phyloP scores from a whole-genome alignment of 805 yeast genomes.

The Saccharomycopsis microspora region DNA sequence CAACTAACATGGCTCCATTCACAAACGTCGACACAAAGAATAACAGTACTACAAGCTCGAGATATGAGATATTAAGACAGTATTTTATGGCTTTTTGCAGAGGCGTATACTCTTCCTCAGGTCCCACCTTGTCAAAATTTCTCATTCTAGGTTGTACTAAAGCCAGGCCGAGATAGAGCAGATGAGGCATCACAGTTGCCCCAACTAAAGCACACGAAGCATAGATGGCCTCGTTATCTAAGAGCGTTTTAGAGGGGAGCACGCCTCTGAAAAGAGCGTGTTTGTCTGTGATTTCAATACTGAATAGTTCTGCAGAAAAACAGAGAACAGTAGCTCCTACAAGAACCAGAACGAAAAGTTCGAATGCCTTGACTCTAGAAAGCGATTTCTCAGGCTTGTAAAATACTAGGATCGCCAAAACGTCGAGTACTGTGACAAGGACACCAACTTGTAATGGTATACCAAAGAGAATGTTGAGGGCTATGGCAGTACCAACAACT shows the following conservation, averaged over 20 bases:
- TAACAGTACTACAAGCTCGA: slow-evolving; percentile 60
- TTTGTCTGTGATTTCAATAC: slow-evolving; percentile 37
- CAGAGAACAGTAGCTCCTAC: slow-evolving; percentile 72
- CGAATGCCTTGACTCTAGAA: slow-evolving; percentile 62
- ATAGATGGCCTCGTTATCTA: slow-evolving; percentile 54
- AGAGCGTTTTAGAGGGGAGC: slow-evolving; percentile 30
- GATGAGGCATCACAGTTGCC: slow-evolving; percentile 93
- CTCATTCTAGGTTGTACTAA: slow-evolving; percentile 74
- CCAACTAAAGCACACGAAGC: slow-evolving; percentile 76
- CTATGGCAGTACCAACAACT: slow-evolving; percentile 87
- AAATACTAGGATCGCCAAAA: slow-evolving; percentile 66
- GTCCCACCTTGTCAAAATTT: slow-evolving; percentile 54
- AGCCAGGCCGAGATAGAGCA: slow-evolving; percentile 75
- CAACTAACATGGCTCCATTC: slow-evolving; percentile 72
- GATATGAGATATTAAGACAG: slow-evolving; percentile 63
- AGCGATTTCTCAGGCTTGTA: slow-evolving; percentile 71
- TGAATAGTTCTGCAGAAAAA: slow-evolving; percentile 55
- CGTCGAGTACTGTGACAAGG: slow-evolving; percentile 68
- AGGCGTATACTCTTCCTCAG: slow-evolving; percentile 41
- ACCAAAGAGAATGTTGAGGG: slow-evolving; percentile 62
- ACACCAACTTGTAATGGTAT: slow-evolving; percentile 76
- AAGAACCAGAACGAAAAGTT: slow-evolving; percentile 56
- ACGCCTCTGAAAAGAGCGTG: slow-evolving; percentile 19
- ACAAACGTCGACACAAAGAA: slow-evolving; percentile 78
- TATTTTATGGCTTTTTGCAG: slow-evolving; percentile 62